phyloP scores from a whole-genome alignment of 257 asterid species.

The Petrea volubilis region DNA sequence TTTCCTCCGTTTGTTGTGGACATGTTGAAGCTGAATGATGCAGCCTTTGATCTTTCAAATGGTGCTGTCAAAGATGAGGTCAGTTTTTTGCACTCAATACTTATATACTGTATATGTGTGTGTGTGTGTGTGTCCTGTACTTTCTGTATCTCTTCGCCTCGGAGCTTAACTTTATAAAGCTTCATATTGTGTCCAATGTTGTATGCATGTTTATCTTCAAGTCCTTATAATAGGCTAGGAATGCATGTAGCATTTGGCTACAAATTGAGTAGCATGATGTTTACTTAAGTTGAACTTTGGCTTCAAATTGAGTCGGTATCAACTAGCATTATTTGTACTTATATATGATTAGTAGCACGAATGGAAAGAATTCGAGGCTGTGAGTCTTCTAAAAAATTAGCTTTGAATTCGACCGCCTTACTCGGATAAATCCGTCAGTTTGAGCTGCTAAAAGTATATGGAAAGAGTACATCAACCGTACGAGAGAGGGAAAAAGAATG shows the following conservation, averaged over 20 bases:
- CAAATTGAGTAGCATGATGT: neutral
- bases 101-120: no score
- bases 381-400: no score
- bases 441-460: neutral
- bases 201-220: neutral
- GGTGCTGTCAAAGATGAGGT: slow-evolving; percentile 90
- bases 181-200: neutral
- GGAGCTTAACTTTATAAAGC: neutral
- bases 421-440: neutral
- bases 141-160: neutral
- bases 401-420: no score
- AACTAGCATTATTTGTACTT: neutral
- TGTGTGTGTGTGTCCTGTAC: neutral
- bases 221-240: neutral
- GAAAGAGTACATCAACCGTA: neutral
- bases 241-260: neutral
- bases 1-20: neutral
- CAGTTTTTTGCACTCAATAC: slow-evolving; percentile 14
- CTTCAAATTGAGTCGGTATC: neutral
- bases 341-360: neutral
- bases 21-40: slow-evolving; percentile 85
- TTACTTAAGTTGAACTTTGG: neutral
- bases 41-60: slow-evolving; percentile 96
- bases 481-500: neutral
- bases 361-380: no score